Evolutionary conservation across 192 early-diverging fungal species (phyloP).

Genomic region (Irineochytrium annulatum): DNA sequence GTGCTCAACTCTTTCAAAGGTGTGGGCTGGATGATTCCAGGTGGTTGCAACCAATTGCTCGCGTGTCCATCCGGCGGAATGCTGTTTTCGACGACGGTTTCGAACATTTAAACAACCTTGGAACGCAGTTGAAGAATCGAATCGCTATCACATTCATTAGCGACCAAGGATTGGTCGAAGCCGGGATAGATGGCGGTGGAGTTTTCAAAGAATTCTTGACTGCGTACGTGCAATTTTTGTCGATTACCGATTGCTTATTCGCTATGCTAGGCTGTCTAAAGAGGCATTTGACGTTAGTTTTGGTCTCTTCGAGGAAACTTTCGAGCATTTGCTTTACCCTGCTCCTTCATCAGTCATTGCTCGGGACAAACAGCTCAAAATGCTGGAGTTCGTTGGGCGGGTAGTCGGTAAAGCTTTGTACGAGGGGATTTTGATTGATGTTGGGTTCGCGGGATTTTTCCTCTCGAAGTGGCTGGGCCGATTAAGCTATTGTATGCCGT

Average conservation of each 20-base stretch:
- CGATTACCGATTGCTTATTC: no score
- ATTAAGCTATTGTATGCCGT: conserved; percentile 9
- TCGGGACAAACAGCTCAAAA: conserved; percentile 37
- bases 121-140: neutral
- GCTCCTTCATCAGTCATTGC: conserved; percentile 20
- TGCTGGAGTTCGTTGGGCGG: conserved; percentile 42
- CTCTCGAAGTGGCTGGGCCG: conserved; percentile 43
- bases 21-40: neutral
- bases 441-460: conserved; percentile 46
- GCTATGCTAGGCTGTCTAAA: conserved; percentile 30
- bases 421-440: conserved; percentile 49
- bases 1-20: neutral
- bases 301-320: conserved; percentile 35
- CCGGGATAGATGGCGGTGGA: conserved; percentile 42
- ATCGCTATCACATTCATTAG: conserved; percentile 38
- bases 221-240: no score
- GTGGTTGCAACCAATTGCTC: neutral
- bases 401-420: conserved; percentile 47
- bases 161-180: conserved; percentile 30
- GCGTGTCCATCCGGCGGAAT: neutral
- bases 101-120: neutral
- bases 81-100: conserved; percentile 38
- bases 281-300: conserved; percentile 34
- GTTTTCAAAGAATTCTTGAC: conserved; percentile 48
- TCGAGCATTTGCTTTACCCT: conserved; percentile 28